phyloP scores from a whole-genome alignment of 164 flowering plant species.

The Hamamelis virginiana region DNA sequence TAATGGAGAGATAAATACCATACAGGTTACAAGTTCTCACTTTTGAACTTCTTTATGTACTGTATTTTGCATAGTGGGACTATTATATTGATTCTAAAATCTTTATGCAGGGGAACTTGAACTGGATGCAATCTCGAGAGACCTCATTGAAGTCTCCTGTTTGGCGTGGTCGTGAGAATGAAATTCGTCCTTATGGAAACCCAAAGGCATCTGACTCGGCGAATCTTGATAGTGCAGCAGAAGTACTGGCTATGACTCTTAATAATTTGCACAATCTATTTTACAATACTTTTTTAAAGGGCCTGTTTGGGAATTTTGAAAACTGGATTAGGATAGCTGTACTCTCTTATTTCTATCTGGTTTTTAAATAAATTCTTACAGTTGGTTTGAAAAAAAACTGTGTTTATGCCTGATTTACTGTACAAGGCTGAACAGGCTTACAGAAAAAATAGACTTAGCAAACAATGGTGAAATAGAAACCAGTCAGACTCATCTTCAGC shows the following conservation, averaged over 20 bases:
- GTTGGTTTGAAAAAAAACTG: too few species aligned
- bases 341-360: too few species aligned
- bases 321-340: too few species aligned
- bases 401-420: too few species aligned
- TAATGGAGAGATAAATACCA: slow-evolving; percentile 97
- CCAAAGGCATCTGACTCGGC: slow-evolving; percentile 97
- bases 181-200: slow-evolving; percentile 92
- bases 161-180: slow-evolving; percentile 98
- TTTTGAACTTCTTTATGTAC: neutral
- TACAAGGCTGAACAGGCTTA: too few species aligned
- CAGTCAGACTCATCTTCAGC: too few species aligned
- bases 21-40: slow-evolving; percentile 59
- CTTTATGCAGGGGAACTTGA: slow-evolving; percentile 83
- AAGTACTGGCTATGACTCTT: slow-evolving; percentile 47
- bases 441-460: too few species aligned
- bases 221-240: slow-evolving; percentile 96
- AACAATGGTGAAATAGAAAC: too few species aligned
- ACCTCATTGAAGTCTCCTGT: slow-evolving; percentile 81
- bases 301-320: too few species aligned
- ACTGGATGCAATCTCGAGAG: slow-evolving; percentile 99
- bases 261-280: neutral
- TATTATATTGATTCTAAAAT: slow-evolving; percentile 7
- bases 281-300: too few species aligned
- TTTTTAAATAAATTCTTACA: too few species aligned
- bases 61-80: neutral